Base-by-base conservation (phyloP, 1,284 basidiomycete species). In the Boletus mariae region DNA sequence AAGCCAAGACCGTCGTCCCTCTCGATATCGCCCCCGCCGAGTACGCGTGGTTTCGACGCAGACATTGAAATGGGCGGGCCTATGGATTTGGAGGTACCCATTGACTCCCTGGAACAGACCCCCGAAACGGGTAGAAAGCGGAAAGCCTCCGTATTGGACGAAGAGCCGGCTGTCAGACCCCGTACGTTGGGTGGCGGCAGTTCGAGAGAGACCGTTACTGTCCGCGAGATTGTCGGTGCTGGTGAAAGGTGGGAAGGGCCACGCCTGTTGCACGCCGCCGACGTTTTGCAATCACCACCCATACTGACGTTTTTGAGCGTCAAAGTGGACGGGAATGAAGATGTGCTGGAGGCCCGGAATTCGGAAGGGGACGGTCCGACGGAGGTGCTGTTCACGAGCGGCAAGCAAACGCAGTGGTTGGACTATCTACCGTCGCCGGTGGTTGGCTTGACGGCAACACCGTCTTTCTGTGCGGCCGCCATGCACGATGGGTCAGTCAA, bases 351-450 rank as follows among this genome's bases (percentile, higher is more conserved):
- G 65, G 90, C 78, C 0, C 78, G 84, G 58, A 98, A 99, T 73
- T 78, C 85, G 26, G 85, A 87, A 52, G 77, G 78, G 25, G 78
- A 76, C 49, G 80, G 87, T 28, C 73, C 79, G n/a, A 79, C 80
- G 10, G 91, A 94, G 64, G 78, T 95, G 13, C 73, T 80, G 8
- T 84, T 83, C 57, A 72, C 81, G 42, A 80, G 75, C 60, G 79
- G 82, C 32, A 82, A 85, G 71, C 75, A 86, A 64, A 81, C 85
- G 7, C 80, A 88, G 50, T 98, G 95, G 94, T 68, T 94, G 49
- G 94, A 98, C 69, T 98, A 90, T 69, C 64, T 94, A 8, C 82
- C 90, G 1, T 81, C 80, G 0, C 84, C 87, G 6, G 83, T 83
- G 5, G 67, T 95, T 5, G 74, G 78, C 0, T 68, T 92, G 31